These are phyloP conservation scores for Mucor saturninus DNA, from an alignment of 371 early-diverging fungal genomes.

Conservation along the genomic window DNA sequence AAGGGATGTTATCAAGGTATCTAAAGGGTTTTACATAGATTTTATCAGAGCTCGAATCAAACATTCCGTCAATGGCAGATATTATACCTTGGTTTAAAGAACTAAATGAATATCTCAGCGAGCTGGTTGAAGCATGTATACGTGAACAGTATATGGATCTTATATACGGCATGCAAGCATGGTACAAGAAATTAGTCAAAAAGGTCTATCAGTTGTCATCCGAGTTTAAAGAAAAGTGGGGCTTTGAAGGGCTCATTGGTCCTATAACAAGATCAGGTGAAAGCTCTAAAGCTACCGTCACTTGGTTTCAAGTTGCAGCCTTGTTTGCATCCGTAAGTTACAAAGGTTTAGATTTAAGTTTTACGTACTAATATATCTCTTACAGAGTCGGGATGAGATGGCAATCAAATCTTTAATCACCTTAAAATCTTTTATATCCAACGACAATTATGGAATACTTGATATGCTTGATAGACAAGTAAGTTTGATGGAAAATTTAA, in stretches of 20 bases:
- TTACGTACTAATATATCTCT: not conserved
- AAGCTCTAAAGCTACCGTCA: not conserved
- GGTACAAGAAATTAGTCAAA: conserved; percentile 40
- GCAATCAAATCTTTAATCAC: conserved; percentile 32
- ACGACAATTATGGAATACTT: conserved; percentile 36
- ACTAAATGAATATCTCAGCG: conserved; percentile 27
- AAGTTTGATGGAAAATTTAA: not conserved
- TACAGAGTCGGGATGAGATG: conserved; percentile 38
- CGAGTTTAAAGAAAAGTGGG: conserved; percentile 31
- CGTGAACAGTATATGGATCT: conserved; percentile 35
- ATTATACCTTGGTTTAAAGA: conserved; percentile 28
- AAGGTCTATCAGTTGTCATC: conserved; percentile 15
- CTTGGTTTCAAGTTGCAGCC: conserved; percentile 47
- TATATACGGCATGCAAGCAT: conserved; percentile 45
- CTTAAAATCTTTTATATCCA: conserved; percentile 10
- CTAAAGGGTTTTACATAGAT: not conserved
- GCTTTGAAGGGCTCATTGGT: conserved; percentile 37
- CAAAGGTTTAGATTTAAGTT: not conserved
- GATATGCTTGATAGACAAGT: conserved; percentile 38
- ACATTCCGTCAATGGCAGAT: conserved; percentile 18
- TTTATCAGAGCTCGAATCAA: conserved; percentile 27
- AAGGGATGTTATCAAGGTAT: not conserved
- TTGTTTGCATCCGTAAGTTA: conserved; percentile 39
- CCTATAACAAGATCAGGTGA: conserved; percentile 20
- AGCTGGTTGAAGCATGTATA: conserved; percentile 43